A percentile compares a stretch with the other conserved stretches of the same genome.
Conservation (phyloP, 352 stramenopile species). For the Phytopythium kandeliae region DNA sequence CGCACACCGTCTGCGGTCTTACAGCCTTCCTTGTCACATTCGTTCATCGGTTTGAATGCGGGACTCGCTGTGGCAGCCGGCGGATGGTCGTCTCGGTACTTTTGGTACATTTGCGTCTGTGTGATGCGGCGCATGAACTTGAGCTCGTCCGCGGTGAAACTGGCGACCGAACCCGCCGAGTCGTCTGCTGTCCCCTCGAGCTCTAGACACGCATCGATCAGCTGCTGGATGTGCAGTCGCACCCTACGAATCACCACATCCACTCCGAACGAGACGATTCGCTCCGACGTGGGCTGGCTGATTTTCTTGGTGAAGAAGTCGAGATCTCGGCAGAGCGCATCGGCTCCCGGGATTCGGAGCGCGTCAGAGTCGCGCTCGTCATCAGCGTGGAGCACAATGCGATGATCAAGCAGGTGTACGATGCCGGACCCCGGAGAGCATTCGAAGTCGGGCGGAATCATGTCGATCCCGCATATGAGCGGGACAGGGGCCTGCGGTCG, state of each 20-base stretch:
- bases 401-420: slow-evolving; percentile 24
- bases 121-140: slow-evolving; percentile 24
- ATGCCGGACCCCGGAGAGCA: slow-evolving; percentile 29
- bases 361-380: slow-evolving; percentile 14
- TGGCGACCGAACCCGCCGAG: background rate
- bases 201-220: slow-evolving; percentile 17
- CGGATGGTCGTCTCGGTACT: slow-evolving; percentile 37
- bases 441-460: slow-evolving; percentile 29
- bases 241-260: slow-evolving; percentile 42
- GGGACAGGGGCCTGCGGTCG: slow-evolving; percentile 33
- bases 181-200: background rate
- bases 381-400: slow-evolving; percentile 27
- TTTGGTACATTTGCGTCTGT: slow-evolving; percentile 51
- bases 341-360: slow-evolving; percentile 20
- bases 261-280: slow-evolving; percentile 25
- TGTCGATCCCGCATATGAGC: slow-evolving; percentile 43
- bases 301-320: slow-evolving; percentile 29
- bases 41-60: background rate
- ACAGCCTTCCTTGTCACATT: background rate
- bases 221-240: slow-evolving; percentile 32
- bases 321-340: slow-evolving; percentile 28
- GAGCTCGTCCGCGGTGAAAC: slow-evolving; percentile 4
- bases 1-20: background rate
- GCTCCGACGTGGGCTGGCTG: slow-evolving; percentile 11
- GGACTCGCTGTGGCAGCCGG: background rate